Evolutionary conservation across 2,329 filamentous ascomycete species (phyloP), one percentile per base, ranked within the genome.

Genomic region (Colletotrichum aenigma): DNA sequence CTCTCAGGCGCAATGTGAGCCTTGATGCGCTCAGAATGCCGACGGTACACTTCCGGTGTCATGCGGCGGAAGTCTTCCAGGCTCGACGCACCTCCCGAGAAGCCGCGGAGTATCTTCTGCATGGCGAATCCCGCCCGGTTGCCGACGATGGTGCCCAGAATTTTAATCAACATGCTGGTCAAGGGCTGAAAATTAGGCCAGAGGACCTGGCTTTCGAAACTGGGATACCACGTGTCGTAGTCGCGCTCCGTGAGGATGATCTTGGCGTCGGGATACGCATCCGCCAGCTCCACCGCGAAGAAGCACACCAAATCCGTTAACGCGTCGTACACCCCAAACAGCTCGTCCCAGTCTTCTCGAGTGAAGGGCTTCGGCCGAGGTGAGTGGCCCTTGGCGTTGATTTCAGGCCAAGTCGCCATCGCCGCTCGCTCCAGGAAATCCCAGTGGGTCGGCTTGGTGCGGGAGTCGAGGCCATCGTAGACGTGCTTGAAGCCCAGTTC

Each of bases 241-340:
- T 83, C 79, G 4, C 83, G 79, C 7, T 81, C 75, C 4, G 81
- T 81, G 0, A 85, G 76, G 1, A 85, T 77, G 34, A 85, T 82
- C 69, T 83, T 84, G 3, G 83, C 84, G 0, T 84, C 79, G 0
- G 83, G 83, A 10, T 84, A 85, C 0, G 74, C 70, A 13, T 78
- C 66, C 56, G 84, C 81, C 4, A 85, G 71, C 34, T 81, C 77
- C 2, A 79, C 71, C 2, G 78, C 81, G 6, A 58, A 85, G 5
- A 81, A 18, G 4, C 79, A 78, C 0, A 80, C 81, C 12, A 83
- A 43, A 61, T 85, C 83, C 0, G 83, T 84, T 3, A 71, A 74
- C 1, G 79, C 83, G 62, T 85, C 82, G 67, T 72, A 82, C 15
- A 75, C 62, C 0, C 81, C 80, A 67, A 77, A 84, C 7, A 85